Evolutionary conservation across 768 basidiomycete genomes (phyloP).

Genomic region (Fistulinella prunicolor): DNA sequence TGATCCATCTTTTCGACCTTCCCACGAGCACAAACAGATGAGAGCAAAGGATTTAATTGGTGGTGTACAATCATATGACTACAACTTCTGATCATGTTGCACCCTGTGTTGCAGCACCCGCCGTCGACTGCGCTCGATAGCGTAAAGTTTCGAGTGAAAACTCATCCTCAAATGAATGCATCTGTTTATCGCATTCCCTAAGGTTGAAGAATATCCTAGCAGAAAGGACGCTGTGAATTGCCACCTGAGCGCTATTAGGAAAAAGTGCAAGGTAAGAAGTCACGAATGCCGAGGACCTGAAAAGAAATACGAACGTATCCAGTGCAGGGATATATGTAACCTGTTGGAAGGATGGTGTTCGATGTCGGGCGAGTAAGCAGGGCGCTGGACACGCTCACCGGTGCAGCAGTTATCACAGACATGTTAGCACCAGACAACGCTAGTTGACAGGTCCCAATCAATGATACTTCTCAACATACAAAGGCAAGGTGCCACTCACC

Average conservation of each 20-base stretch:
- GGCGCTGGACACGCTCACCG: conserved; percentile 10
- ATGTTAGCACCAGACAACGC: conserved; percentile 15
- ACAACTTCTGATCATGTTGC: not conserved
- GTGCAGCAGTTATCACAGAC: conserved; percentile 16
- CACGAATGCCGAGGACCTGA: too few relatives aligned
- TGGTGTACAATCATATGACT: not conserved
- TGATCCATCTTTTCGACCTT: not conserved
- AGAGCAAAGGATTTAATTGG: not conserved
- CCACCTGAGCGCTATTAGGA: conserved; percentile 25
- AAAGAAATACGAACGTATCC: conserved; percentile 20
- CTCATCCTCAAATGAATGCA: not conserved
- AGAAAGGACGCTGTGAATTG: conserved; percentile 24
- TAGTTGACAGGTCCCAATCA: conserved; percentile 2
- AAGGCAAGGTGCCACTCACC: conserved; percentile 4
- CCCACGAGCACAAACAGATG: too few relatives aligned
- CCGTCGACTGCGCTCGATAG: not conserved
- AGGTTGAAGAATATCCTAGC: conserved; percentile 31
- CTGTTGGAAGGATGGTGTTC: conserved; percentile 1
- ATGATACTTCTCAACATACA: not conserved
- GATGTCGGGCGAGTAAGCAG: not conserved
- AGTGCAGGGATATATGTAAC: conserved; percentile 13
- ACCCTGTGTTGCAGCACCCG: not conserved
- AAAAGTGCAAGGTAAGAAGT: conserved; percentile 8
- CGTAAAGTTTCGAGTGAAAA: conserved; percentile 8
- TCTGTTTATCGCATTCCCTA: conserved; percentile 11